Conservation (phyloP, 306 rosid species). For the Quercus agrifolia region DNA sequence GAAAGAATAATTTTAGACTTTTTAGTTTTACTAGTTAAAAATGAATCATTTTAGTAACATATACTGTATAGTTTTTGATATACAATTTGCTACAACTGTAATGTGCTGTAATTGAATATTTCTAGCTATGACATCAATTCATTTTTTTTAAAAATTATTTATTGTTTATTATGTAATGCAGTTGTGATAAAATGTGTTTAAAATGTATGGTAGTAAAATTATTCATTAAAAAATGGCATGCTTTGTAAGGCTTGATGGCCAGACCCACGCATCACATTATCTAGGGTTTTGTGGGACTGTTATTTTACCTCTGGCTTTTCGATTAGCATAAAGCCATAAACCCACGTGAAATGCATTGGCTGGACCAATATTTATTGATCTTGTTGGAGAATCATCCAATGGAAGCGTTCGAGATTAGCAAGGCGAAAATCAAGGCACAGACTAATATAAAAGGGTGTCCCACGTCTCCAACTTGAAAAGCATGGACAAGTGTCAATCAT, state of each 20-base stretch:
- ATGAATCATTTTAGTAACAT: too few species aligned
- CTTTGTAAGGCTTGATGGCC: neutral
- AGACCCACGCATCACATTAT: neutral
- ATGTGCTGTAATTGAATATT: too few species aligned
- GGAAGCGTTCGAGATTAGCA: conserved; percentile 6
- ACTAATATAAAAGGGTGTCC: neutral
- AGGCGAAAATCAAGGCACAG: conserved; percentile 21
- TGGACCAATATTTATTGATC: conserved; percentile 12
- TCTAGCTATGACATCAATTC: too few species aligned
- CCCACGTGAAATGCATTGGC: conserved; percentile 26
- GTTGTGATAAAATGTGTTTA: too few species aligned
- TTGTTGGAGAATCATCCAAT: neutral
- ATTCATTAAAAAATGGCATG: neutral
- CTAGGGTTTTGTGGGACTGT: neutral
- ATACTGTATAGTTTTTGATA: too few species aligned
- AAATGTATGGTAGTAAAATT: too few species aligned
- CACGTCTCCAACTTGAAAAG: conserved; percentile 1
- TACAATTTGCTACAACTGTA: too few species aligned
- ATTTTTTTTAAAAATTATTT: too few species aligned
- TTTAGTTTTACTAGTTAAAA: too few species aligned
- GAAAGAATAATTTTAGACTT: too few species aligned
- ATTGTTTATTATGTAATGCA: too few species aligned
- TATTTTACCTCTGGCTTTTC: conserved; percentile 7
- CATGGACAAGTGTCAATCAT: conserved; percentile 43
- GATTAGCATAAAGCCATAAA: conserved; percentile 30